Evolutionary conservation across 1,139 yeast genomes (phyloP).

Genomic region (Saccharomyces hybrid): DNA sequence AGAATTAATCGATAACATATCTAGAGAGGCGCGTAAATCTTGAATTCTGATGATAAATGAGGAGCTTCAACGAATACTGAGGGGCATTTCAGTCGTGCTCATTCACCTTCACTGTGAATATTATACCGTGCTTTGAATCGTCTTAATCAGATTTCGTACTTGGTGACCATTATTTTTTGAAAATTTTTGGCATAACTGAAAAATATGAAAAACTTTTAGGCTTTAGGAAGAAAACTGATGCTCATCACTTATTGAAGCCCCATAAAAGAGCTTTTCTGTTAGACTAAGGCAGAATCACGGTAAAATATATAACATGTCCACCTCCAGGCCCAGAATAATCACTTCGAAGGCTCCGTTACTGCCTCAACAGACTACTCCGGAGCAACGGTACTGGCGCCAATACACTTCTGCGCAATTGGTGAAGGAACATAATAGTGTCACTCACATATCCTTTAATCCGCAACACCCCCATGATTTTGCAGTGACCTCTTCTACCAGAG

Average conservation of each 20-base stretch:
- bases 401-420: constrained; percentile 70
- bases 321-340: constrained; percentile 61
- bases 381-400: constrained; percentile 91
- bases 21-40: too few species aligned
- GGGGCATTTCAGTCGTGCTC: background rate
- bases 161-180: background rate
- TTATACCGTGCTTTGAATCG: too few species aligned
- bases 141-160: background rate
- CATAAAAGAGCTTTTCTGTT: background rate
- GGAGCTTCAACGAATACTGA: background rate
- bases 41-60: background rate
- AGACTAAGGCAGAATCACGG: too few species aligned
- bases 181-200: constrained; percentile 4
- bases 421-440: constrained; percentile 88
- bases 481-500: constrained; percentile 83
- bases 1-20: too few species aligned
- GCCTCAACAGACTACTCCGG: constrained; percentile 86
- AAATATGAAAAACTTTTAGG: background rate
- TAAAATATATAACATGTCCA: constrained; percentile 52
- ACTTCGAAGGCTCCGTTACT: constrained; percentile 67
- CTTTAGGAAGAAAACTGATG: background rate
- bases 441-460: constrained; percentile 84
- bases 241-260: background rate
- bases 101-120: too few species aligned
- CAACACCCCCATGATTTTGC: constrained; percentile 87